These are phyloP conservation scores for Cercospora brassicicola DNA, from an alignment of 2,329 filamentous ascomycete species.

Conservation along the genomic window DNA sequence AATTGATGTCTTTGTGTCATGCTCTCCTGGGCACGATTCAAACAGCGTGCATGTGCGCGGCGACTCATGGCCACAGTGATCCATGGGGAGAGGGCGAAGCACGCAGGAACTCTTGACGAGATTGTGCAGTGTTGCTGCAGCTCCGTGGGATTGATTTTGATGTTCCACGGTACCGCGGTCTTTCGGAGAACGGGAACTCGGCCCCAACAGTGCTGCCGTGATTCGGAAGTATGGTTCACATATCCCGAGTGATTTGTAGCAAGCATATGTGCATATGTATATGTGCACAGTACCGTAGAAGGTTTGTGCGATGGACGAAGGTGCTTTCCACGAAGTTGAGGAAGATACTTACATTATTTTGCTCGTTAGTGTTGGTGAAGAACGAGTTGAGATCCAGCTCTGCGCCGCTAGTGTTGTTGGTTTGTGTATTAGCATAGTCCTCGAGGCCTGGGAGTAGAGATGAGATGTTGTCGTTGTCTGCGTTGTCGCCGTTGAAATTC, in stretches of 20 bases:
- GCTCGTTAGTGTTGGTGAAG: slow-evolving; percentile 26
- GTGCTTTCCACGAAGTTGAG: neutral
- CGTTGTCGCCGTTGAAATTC: slow-evolving; percentile 27
- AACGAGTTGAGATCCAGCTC: slow-evolving; percentile 34
- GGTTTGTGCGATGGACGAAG: neutral
- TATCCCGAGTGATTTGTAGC: neutral
- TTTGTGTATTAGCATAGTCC: slow-evolving; percentile 42
- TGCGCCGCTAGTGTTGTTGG: slow-evolving; percentile 18
- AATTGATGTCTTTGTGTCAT: neutral
- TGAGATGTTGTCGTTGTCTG: slow-evolving; percentile 38
- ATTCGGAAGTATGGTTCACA: neutral
- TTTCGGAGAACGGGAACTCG: neutral
- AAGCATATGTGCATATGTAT: neutral
- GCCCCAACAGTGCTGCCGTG: neutral
- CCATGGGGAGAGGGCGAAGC: neutral
- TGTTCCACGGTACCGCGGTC: neutral
- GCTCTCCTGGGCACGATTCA: neutral
- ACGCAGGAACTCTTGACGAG: neutral
- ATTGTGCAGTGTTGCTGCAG: neutral
- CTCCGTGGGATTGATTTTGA: neutral
- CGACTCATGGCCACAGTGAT: neutral
- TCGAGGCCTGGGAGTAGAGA: slow-evolving; percentile 45
- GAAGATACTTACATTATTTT: slow-evolving; percentile 10
- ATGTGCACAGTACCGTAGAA: neutral
- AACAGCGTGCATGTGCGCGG: neutral